Percentiles rank a stretch among this genome's conserved stretches.
Evolutionary conservation across 768 basidiomycete genomes (phyloP).

Genomic region (Dioszegia aurantiaca): DNA sequence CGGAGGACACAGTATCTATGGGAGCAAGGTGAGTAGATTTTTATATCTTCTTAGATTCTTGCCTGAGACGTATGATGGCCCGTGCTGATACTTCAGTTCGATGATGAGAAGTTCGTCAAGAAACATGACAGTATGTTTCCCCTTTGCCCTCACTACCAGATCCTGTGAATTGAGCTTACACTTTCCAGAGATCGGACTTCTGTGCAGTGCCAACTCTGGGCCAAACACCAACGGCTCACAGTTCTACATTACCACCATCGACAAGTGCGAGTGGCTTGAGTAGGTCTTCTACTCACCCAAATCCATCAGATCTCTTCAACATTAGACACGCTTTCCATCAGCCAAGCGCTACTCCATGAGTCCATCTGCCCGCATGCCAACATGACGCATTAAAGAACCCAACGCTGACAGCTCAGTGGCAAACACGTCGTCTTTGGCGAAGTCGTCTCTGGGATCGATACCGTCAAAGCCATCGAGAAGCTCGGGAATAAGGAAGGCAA

Average conservation of each 20-base stretch:
- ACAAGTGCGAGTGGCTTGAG: constrained; percentile 46
- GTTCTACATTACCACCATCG: constrained; percentile 49
- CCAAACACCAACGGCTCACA: constrained; percentile 57
- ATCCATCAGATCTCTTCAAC: too few species aligned
- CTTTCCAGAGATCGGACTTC: constrained; percentile 46
- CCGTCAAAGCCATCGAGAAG: constrained; percentile 64
- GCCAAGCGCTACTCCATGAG: too few species aligned
- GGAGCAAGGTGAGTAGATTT: constrained; percentile 44
- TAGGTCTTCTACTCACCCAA: constrained; percentile 37
- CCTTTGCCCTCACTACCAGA: not conserved
- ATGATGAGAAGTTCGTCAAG: constrained; percentile 51
- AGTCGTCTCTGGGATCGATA: constrained; percentile 63
- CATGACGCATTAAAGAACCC: too few species aligned
- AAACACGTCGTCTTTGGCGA: constrained; percentile 68
- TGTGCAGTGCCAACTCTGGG: constrained; percentile 68
- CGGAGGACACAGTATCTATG: constrained; percentile 53
- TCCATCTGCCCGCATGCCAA: too few species aligned
- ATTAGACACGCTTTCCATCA: too few species aligned
- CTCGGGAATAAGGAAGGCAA: constrained; percentile 34
- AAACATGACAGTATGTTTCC: constrained; percentile 39
- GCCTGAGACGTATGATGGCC: not conserved
- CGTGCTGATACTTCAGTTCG: too few species aligned
- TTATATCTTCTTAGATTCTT: not conserved
- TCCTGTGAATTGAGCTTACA: too few species aligned
- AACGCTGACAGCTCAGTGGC: constrained; percentile 45